Evolutionary conservation across 768 basidiomycete genomes (phyloP), one percentile per base, ranked within the genome.

Genomic region (Mycena galericulata): DNA sequence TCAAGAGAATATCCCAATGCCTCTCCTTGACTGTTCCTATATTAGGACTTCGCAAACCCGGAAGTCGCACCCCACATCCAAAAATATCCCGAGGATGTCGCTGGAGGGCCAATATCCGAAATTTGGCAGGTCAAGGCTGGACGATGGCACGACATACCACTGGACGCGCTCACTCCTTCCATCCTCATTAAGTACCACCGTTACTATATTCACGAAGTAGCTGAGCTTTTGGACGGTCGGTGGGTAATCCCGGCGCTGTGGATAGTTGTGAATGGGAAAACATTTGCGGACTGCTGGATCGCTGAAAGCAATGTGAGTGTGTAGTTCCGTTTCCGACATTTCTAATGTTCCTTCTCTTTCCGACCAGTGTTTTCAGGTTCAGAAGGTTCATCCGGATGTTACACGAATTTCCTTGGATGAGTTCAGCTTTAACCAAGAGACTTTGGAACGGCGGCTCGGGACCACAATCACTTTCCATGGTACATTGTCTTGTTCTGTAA

Each of bases 31-130:
- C n/a, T n/a, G n/a, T n/a, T 22, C 0, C 32, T 32, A 2, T 1
- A 4, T 14, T 55, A 81, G 78, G 79, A 81, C 55, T 81, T 77
- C 73, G 55, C 74, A 6, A 81, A 80, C 54, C 78, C 79, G 3
- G 40, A 65, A 11, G 68, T 77, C 5, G 59, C 73, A 26, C 50
- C 64, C 5, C 70, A 80, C 29, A 73, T 81, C 14, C 72, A 68
- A 15, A 66, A 72, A 7, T 80, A 81, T 65, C 79, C 79, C 1
- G 76, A 76, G 1, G 75, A 80, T 22, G 65, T 75, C 1, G 53
- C 30, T 0, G 56, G 74, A 46, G 74, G 77, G 1, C 53, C 75
- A 2, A 68, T 80, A 4, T 78, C 76, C 0, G 79, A 80, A 65
- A 72, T 77, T 17, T 81, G 75, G 73, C 81, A 81, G 68, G 79